These are phyloP conservation scores for Fusarium foetens DNA, from an alignment of 2,329 filamentous ascomycete species.

Conservation along the genomic window DNA sequence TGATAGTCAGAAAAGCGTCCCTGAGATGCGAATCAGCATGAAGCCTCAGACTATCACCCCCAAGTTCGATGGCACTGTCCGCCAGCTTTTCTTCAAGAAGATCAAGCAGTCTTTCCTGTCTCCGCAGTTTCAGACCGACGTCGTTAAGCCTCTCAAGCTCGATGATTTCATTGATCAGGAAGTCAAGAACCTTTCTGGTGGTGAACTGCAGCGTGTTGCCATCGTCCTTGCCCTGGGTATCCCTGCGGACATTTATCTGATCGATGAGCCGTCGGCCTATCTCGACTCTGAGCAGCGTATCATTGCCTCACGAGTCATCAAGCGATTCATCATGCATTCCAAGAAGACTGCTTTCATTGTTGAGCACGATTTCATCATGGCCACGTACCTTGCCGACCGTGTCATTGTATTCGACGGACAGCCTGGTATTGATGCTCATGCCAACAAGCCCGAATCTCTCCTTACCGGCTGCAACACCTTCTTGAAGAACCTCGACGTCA, in stretches of 20 bases:
- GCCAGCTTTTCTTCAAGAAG: constrained; percentile 99
- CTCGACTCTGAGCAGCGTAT: constrained; percentile 99
- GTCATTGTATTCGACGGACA: constrained; percentile 98
- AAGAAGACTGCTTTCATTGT: constrained; percentile 99
- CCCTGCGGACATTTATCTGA: constrained; percentile 97
- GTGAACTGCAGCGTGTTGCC: constrained; percentile 98
- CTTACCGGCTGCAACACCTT: constrained; percentile 97
- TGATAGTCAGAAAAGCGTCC: constrained; percentile 80
- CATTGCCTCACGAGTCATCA: constrained; percentile 95
- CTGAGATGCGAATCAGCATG: constrained; percentile 97
- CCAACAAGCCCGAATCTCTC: constrained; percentile 90
- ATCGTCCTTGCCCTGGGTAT: constrained; percentile 96
- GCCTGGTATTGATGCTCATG: constrained; percentile 87
- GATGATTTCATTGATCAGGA: constrained; percentile 99
- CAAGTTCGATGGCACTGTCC: constrained; percentile 96
- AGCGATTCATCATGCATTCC: constrained; percentile 99
- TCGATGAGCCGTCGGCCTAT: constrained; percentile 97
- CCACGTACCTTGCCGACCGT: constrained; percentile 80
- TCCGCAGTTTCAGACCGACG: constrained; percentile 99
- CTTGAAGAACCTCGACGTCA: constrained; percentile 95
- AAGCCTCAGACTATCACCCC: constrained; percentile 99
- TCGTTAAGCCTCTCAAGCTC: constrained; percentile 98
- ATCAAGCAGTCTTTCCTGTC: constrained; percentile 97
- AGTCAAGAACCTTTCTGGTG: constrained; percentile 98
- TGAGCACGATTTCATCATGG: constrained; percentile 99